These are phyloP conservation scores for Coemansia sp. DNA, from an alignment of 192 early-diverging fungal genomes.

Conservation along the genomic window DNA sequence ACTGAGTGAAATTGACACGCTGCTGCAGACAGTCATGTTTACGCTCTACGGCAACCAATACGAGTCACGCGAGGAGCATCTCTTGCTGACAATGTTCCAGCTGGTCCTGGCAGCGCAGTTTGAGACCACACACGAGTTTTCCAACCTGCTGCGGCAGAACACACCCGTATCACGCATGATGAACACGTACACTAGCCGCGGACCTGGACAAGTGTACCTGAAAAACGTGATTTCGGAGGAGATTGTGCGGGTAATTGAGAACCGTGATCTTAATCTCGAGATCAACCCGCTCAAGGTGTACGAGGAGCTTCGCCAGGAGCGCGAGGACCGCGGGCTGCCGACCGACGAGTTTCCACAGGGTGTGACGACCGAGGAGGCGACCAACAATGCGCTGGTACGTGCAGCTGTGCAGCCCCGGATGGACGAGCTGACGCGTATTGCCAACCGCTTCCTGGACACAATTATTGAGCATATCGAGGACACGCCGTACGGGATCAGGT, in stretches of 20 bases:
- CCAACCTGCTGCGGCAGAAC: slow-evolving; percentile 86
- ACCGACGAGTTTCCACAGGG: slow-evolving; percentile 62
- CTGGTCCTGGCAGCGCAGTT: slow-evolving; percentile 91
- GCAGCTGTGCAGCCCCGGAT: slow-evolving; percentile 80
- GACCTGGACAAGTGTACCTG: slow-evolving; percentile 90
- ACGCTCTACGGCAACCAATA: slow-evolving; percentile 96
- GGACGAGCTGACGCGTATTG: slow-evolving; percentile 80
- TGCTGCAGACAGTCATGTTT: slow-evolving; percentile 95
- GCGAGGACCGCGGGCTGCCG: slow-evolving; percentile 24
- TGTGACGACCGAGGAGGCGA: slow-evolving; percentile 79
- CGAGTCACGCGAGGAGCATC: slow-evolving; percentile 92
- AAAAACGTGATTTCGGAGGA: slow-evolving; percentile 79
- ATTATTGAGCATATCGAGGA: slow-evolving; percentile 79
- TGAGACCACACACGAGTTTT: slow-evolving; percentile 86
- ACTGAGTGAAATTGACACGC: slow-evolving; percentile 87
- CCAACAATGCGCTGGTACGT: slow-evolving; percentile 77
- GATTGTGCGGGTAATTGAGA: slow-evolving; percentile 77
- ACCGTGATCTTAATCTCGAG: slow-evolving; percentile 83
- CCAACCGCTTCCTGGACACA: slow-evolving; percentile 79
- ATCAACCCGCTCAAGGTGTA: slow-evolving; percentile 90
- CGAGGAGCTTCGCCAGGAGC: slow-evolving; percentile 47
- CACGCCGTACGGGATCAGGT: slow-evolving; percentile 94
- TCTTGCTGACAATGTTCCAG: slow-evolving; percentile 95
- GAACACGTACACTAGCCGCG: slow-evolving; percentile 93
- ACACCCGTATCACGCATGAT: slow-evolving; percentile 97